Conservation (phyloP, 805 yeast species). For the Kluyveromyces nonfermentans region DNA sequence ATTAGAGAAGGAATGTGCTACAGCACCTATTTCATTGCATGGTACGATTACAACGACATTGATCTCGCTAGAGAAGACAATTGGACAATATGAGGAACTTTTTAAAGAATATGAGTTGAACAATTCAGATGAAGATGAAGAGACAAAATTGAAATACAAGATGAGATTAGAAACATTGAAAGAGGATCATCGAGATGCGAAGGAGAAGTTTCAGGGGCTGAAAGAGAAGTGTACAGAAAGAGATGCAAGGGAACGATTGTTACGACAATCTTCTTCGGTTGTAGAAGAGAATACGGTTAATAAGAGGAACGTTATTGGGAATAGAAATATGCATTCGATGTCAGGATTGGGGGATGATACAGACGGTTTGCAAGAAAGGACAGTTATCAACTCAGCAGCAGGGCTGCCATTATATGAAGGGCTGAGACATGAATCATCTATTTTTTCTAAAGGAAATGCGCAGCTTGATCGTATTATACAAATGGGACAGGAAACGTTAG, state of each 20-base stretch:
- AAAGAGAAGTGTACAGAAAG: slow-evolving; percentile 22
- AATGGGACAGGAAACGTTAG: slow-evolving; percentile 79
- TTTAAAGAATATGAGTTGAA: slow-evolving; percentile 45
- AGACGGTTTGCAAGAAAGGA: slow-evolving; percentile 20
- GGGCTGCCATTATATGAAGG: slow-evolving; percentile 44
- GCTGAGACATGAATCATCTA: slow-evolving; percentile 54
- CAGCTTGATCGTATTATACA: slow-evolving; percentile 86
- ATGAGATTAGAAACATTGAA: slow-evolving; percentile 53
- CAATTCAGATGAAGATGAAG: slow-evolving; percentile 10
- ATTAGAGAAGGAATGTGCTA: slow-evolving; percentile 52
- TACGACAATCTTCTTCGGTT: slow-evolving; percentile 19
- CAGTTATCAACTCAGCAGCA: slow-evolving; percentile 21
- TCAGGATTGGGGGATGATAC: slow-evolving; percentile 15
- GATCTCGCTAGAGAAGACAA: slow-evolving; percentile 63
- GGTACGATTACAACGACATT: slow-evolving; percentile 52
- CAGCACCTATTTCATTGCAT: slow-evolving; percentile 67
- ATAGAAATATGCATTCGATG: not conserved
- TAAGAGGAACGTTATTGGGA: slow-evolving; percentile 23
- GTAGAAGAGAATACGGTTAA: slow-evolving; percentile 20
- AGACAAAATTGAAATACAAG: slow-evolving; percentile 36
- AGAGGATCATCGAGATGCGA: slow-evolving; percentile 26
- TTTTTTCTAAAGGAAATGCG: slow-evolving; percentile 57
- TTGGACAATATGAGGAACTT: slow-evolving; percentile 41
- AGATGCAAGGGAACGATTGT: slow-evolving; percentile 20
- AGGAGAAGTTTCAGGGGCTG: slow-evolving; percentile 27